Conservation (phyloP, 768 basidiomycete genomes). For the Amanita pseudoporphyria region DNA sequence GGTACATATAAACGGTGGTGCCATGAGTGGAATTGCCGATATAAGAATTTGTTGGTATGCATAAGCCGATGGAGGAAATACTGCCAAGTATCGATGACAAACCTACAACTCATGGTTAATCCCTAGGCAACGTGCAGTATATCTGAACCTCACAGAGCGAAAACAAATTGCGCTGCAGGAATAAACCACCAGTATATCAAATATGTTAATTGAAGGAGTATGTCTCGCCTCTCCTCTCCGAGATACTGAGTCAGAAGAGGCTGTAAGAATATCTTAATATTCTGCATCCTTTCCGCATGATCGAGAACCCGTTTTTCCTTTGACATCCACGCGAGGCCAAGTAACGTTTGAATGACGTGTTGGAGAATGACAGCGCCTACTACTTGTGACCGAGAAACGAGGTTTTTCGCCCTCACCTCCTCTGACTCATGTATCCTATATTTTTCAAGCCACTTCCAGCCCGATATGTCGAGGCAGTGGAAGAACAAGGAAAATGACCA, state of each 20-base stretch:
- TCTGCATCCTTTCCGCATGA: slow-evolving; percentile 35
- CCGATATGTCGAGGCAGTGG: slow-evolving; percentile 69
- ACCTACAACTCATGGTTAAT: slow-evolving; percentile 36
- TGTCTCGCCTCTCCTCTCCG: slow-evolving; percentile 32
- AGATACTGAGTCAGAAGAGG: slow-evolving; percentile 26
- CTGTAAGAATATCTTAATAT: slow-evolving; percentile 29
- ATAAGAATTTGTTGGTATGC: slow-evolving; percentile 87
- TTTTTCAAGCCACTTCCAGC: slow-evolving; percentile 69
- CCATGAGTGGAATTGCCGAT: slow-evolving; percentile 85
- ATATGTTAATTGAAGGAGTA: slow-evolving; percentile 36
- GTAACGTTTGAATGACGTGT: slow-evolving; percentile 71
- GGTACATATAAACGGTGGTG: slow-evolving; percentile 97
- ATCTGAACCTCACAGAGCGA: slow-evolving; percentile 54
- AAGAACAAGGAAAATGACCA: slow-evolving; percentile 79
- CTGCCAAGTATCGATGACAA: slow-evolving; percentile 96
- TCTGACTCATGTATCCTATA: slow-evolving; percentile 83
- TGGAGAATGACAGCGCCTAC: slow-evolving; percentile 77
- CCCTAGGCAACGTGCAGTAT: neutral
- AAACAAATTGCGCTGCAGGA: slow-evolving; percentile 59
- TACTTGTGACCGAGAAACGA: slow-evolving; percentile 63
- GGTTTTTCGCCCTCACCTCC: slow-evolving; percentile 70
- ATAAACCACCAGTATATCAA: slow-evolving; percentile 91
- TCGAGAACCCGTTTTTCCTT: slow-evolving; percentile 24
- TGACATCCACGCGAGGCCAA: slow-evolving; percentile 64
- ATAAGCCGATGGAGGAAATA: slow-evolving; percentile 91